Conservation (phyloP, 495 filamentous ascomycete species). For the Penicillium robsamsonii region DNA sequence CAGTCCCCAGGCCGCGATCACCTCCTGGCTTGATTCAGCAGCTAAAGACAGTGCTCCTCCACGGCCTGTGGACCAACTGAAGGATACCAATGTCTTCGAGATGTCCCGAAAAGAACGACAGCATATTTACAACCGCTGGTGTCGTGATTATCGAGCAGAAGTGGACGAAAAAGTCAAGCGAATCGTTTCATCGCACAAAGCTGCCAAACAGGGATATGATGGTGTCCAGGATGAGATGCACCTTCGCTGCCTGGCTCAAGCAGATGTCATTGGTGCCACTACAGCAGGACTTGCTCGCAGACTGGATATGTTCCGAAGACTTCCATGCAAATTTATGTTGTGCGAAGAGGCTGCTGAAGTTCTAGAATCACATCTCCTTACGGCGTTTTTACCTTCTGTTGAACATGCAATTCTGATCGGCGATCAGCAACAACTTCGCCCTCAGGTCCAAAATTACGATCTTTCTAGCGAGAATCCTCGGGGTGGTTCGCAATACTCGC, state of each 20-base stretch:
- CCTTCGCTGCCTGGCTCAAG: conserved; percentile 32
- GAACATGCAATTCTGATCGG: conserved; percentile 77
- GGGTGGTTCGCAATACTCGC: conserved; percentile 52
- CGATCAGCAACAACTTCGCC: conserved; percentile 72
- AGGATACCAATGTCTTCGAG: neutral
- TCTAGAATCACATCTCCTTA: conserved; percentile 66
- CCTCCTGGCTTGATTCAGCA: conserved; percentile 1
- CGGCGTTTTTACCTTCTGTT: conserved; percentile 64
- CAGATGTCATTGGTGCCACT: conserved; percentile 70
- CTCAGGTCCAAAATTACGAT: conserved; percentile 64
- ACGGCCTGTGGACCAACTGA: neutral
- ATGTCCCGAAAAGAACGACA: conserved; percentile 4
- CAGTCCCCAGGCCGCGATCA: neutral
- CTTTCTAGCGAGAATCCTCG: conserved; percentile 56
- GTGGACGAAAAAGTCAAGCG: neutral
- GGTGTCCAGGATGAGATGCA: conserved; percentile 31
- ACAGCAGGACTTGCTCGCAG: conserved; percentile 71
- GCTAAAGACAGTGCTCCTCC: neutral
- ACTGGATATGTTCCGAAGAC: conserved; percentile 55
- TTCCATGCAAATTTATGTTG: conserved; percentile 66
- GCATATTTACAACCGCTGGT: conserved; percentile 1
- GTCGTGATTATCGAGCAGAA: neutral
- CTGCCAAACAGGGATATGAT: neutral
- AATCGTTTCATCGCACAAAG: neutral
- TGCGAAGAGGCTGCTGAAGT: conserved; percentile 81